Conservation (phyloP, 1,284 basidiomycete species). For the Abortiporus biennis region DNA sequence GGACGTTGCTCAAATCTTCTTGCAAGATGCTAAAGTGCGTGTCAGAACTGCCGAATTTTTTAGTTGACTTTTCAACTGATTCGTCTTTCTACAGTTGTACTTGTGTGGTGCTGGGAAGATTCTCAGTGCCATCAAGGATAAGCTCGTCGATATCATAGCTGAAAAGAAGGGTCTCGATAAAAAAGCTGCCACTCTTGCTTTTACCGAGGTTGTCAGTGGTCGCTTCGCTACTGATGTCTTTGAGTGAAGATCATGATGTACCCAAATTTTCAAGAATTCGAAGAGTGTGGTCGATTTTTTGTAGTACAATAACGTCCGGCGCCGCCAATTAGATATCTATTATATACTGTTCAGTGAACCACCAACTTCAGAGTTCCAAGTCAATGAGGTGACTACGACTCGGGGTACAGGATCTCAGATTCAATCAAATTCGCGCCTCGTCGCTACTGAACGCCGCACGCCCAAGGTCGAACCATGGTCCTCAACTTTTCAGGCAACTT, state of each 20-base stretch:
- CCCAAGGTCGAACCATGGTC: too few relatives aligned
- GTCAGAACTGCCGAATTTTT: background rate
- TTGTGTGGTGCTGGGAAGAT: conserved; percentile 36
- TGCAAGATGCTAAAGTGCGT: conserved; percentile 41
- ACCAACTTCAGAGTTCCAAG: too few relatives aligned
- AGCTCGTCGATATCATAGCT: conserved; percentile 29
- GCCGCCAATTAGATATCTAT: too few relatives aligned
- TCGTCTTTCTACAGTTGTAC: conserved; percentile 29
- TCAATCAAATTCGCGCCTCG: too few relatives aligned
- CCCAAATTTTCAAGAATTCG: too few relatives aligned
- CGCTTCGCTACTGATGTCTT: conserved; percentile 39
- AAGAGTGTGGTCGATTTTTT: too few relatives aligned
- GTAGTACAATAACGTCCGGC: too few relatives aligned
- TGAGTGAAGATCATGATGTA: conserved; percentile 18
- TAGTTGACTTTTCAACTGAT: background rate
- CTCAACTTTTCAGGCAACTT: too few relatives aligned
- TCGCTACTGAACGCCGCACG: too few relatives aligned
- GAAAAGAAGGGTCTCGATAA: conserved; percentile 17
- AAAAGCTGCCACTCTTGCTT: conserved; percentile 16
- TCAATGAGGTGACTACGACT: too few relatives aligned
- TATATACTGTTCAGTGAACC: too few relatives aligned
- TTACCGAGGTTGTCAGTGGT: conserved; percentile 24
- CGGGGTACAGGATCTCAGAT: too few relatives aligned
- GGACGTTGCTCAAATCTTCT: conserved; percentile 27
- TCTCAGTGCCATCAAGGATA: conserved; percentile 29